Conservation (phyloP, 1,284 basidiomycete genomes). For the Apiotrichum akiyoshidainum region DNA sequence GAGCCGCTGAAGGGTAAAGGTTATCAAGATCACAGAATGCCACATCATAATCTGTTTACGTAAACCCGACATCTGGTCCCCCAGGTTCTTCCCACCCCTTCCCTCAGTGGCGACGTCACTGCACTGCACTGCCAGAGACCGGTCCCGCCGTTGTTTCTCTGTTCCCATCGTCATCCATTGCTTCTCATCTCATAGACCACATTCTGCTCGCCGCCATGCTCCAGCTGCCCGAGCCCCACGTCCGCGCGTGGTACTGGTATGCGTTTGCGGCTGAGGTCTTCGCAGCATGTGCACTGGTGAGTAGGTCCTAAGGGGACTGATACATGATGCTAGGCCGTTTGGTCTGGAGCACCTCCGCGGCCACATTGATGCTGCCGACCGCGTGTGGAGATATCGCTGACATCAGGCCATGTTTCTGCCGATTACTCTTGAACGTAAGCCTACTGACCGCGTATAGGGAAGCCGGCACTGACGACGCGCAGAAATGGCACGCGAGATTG, state of each 20-base stretch:
- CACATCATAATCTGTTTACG: not conserved
- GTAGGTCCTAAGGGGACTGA: too few species aligned
- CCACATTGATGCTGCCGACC: not conserved
- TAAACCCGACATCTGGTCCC: too few species aligned
- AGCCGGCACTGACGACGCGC: not conserved
- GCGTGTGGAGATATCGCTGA: not conserved
- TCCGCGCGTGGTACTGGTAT: conserved; percentile 47
- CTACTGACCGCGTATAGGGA: too few species aligned
- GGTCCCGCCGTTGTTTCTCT: not conserved
- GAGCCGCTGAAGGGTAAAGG: not conserved
- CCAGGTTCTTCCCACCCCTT: too few species aligned
- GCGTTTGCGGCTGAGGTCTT: conserved; percentile 49
- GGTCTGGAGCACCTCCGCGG: too few species aligned
- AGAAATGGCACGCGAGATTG: conserved; percentile 48
- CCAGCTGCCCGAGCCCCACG: conserved; percentile 22
- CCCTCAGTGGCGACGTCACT: not conserved
- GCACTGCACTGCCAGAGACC: too few species aligned
- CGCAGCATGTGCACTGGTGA: conserved; percentile 40
- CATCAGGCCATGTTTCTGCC: conserved; percentile 48
- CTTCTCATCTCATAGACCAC: too few species aligned
- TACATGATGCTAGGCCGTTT: too few species aligned
- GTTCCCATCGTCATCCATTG: not conserved
- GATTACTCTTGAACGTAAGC: conserved; percentile 48
- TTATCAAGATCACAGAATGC: conserved; percentile 1
- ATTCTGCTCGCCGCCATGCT: not conserved